Percentiles rank a stretch among this genome's conserved stretches.
phyloP scores from a whole-genome alignment of 495 filamentous ascomycete species.

The Xylaria flabelliformis region DNA sequence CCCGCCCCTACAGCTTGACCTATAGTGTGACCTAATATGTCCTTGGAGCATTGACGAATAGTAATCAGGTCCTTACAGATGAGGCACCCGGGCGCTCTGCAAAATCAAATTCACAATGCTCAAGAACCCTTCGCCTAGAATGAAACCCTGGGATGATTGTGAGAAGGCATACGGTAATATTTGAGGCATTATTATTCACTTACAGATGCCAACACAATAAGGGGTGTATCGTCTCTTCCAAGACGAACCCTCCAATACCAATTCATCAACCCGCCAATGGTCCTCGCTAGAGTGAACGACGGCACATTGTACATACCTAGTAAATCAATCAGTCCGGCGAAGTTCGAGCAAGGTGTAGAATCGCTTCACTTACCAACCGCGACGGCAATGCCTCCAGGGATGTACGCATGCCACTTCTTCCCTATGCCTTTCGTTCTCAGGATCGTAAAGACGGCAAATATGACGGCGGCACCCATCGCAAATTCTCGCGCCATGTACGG shows the following conservation, averaged over 20 bases:
- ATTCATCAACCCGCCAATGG: constrained; percentile 81
- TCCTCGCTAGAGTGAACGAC: constrained; percentile 89
- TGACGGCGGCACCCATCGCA: constrained; percentile 69
- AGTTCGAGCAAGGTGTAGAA: neutral
- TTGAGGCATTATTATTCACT: constrained; percentile 26
- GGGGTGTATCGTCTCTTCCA: constrained; percentile 60
- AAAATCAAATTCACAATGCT: constrained; percentile 91
- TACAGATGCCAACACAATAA: constrained; percentile 64
- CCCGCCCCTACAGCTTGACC: neutral
- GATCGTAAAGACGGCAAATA: constrained; percentile 74
- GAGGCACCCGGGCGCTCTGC: constrained; percentile 79
- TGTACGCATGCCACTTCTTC: constrained; percentile 61
- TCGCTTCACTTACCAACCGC: constrained; percentile 68
- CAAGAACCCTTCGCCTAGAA: constrained; percentile 91
- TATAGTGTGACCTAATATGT: neutral
- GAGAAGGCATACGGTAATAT: neutral
- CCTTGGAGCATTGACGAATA: neutral
- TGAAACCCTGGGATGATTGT: constrained; percentile 65
- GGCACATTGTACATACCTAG: constrained; percentile 96
- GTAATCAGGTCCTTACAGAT: constrained; percentile 56
- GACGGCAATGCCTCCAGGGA: constrained; percentile 94
- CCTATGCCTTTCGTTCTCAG: constrained; percentile 63
- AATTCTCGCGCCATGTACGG: constrained; percentile 81
- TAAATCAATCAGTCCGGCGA: constrained; percentile 28
- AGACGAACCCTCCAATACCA: constrained; percentile 76